Conservation (phyloP, 2,329 filamentous ascomycete species). For the Fonsecaea erecta region DNA sequence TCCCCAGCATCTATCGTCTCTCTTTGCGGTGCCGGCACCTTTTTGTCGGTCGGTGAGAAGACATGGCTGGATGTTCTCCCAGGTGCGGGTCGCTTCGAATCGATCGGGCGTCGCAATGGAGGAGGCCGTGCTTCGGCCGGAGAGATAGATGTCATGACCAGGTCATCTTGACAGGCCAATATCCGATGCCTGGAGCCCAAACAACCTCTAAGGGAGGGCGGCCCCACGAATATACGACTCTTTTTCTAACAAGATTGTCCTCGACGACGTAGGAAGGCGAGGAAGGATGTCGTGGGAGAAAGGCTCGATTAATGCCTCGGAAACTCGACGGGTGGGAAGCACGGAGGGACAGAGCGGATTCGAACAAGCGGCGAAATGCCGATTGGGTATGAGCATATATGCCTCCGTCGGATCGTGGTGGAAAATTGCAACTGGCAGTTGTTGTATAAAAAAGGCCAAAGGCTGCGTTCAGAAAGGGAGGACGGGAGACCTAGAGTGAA, state of each 20-base stretch:
- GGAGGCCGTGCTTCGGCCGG: slow-evolving; percentile 38
- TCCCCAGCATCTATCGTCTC: slow-evolving; percentile 39
- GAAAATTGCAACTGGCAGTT: background rate
- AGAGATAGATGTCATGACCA: slow-evolving; percentile 38
- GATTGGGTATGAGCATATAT: background rate
- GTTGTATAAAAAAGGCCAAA: background rate
- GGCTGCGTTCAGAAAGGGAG: background rate
- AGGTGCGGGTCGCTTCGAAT: slow-evolving; percentile 18
- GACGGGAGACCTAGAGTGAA: slow-evolving; percentile 6
- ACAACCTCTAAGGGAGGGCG: background rate
- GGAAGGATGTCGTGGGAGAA: background rate
- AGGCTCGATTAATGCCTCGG: slow-evolving; percentile 7
- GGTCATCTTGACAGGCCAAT: slow-evolving; percentile 34
- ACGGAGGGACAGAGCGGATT: slow-evolving; percentile 1
- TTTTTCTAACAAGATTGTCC: background rate
- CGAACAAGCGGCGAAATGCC: slow-evolving; percentile 1
- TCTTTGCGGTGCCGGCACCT: slow-evolving; percentile 18
- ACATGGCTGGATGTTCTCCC: slow-evolving; percentile 18
- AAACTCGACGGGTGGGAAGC: slow-evolving; percentile 11
- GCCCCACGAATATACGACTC: background rate
- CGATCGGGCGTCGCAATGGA: slow-evolving; percentile 25
- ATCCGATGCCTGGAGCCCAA: slow-evolving; percentile 3
- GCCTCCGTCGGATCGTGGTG: background rate
- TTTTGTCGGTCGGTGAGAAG: slow-evolving; percentile 16
- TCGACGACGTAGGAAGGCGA: background rate